Conservation (phyloP, 2,329 filamentous ascomycete species). For the Stenocarpella maydis region DNA sequence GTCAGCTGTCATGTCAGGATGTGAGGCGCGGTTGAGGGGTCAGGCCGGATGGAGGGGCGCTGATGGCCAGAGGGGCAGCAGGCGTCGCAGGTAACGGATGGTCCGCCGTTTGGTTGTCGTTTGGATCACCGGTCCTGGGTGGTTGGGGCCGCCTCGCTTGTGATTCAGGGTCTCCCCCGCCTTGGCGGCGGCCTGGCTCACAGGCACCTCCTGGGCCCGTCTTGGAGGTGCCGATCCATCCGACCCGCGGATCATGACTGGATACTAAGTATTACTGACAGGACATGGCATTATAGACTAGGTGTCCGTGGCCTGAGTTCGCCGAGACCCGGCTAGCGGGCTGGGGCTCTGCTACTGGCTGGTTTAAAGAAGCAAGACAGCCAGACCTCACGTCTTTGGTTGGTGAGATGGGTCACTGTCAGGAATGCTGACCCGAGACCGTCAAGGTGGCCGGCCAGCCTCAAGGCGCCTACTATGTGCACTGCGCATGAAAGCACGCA, state of each 20-base stretch:
- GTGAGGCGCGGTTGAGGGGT: slow-evolving; percentile 18
- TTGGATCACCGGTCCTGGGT: neutral
- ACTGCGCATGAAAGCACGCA: neutral
- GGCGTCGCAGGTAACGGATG: neutral
- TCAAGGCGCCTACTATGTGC: neutral
- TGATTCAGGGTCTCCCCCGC: slow-evolving; percentile 26
- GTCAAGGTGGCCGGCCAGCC: slow-evolving; percentile 3
- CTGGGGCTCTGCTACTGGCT: slow-evolving; percentile 11
- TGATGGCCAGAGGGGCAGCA: neutral
- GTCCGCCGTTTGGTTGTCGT: neutral
- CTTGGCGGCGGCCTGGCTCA: neutral
- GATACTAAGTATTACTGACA: neutral
- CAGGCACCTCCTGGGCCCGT: neutral
- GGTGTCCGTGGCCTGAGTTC: neutral
- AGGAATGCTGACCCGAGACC: slow-evolving; percentile 11
- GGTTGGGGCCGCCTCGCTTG: neutral
- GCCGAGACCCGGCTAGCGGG: neutral
- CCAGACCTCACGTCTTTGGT: slow-evolving; percentile 1
- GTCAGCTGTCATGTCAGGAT: slow-evolving; percentile 14
- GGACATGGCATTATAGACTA: neutral
- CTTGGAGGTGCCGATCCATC: slow-evolving; percentile 9
- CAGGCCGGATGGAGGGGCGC: neutral
- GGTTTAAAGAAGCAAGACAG: neutral
- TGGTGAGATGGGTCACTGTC: neutral
- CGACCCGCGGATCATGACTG: neutral